Evolutionary conservation across 257 asterid species (phyloP).

Genomic region (Gentiana macrophylla): DNA sequence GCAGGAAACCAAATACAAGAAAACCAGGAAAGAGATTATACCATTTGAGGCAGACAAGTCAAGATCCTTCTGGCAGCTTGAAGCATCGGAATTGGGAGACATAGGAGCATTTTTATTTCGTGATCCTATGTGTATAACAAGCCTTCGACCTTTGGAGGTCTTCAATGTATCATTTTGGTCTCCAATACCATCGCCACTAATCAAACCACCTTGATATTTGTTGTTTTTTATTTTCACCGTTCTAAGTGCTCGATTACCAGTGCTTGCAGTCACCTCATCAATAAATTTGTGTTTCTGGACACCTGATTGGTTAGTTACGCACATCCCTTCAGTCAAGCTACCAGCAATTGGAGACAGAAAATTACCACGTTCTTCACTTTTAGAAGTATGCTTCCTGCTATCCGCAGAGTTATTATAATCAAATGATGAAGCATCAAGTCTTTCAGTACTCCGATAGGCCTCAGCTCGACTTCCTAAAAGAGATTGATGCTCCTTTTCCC

Average conservation of each 20-base stretch:
- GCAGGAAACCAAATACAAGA: neutral
- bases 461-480: constrained; percentile 29
- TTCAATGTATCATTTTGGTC: constrained; percentile 29
- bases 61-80: constrained; percentile 45
- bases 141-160: constrained; percentile 61
- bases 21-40: constrained; percentile 13
- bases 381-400: constrained; percentile 22
- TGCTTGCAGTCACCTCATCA: constrained; percentile 41
- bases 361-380: constrained; percentile 33
- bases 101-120: constrained; percentile 42
- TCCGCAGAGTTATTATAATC: constrained; percentile 24
- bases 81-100: constrained; percentile 56
- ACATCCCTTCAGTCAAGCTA: constrained; percentile 36
- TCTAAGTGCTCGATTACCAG: constrained; percentile 40
- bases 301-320: constrained; percentile 34
- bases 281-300: constrained; percentile 37
- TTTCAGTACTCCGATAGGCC: constrained; percentile 24
- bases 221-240: constrained; percentile 56
- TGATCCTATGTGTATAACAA: constrained; percentile 85
- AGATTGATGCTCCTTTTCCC: constrained; percentile 40
- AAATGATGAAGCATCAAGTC: constrained; percentile 23
- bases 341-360: constrained; percentile 47
- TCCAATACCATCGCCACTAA: constrained; percentile 37
- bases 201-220: constrained; percentile 30
- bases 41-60: constrained; percentile 54